phyloP scores from a whole-genome alignment of 441 rosid species.

The Syzygium malaccense region DNA sequence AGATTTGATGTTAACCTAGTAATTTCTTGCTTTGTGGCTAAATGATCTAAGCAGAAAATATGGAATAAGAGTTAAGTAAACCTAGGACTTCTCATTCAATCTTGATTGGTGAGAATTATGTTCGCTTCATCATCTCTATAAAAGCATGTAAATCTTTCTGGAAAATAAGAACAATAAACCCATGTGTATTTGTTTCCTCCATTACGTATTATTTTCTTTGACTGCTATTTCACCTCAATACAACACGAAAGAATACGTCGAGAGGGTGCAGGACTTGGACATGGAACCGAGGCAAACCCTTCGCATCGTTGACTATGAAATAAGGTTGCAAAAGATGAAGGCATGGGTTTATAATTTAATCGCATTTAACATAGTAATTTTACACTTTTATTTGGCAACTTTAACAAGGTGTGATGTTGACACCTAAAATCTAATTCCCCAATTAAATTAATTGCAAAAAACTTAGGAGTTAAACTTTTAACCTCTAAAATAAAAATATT shows the following conservation, averaged over 20 bases:
- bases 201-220: neutral
- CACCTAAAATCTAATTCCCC: no score
- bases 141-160: neutral
- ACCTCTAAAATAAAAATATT: no score
- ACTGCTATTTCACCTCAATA: neutral
- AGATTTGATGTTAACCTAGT: neutral
- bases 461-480: no score
- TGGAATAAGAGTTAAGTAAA: neutral
- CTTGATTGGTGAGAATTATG: neutral
- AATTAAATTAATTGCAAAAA: no score
- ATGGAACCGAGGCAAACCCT: accelerated
- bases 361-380: neutral
- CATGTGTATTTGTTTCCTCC: neutral
- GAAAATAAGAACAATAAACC: neutral
- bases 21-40: neutral
- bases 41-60: neutral
- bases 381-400: neutral
- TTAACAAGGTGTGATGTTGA: neutral
- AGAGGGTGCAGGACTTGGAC: neutral
- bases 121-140: neutral
- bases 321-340: neutral
- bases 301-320: neutral
- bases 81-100: neutral
- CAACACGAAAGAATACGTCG: accelerated
- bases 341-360: neutral